phyloP scores from a whole-genome alignment of 2,329 filamentous ascomycete species.

The Aspergillus intermedius region DNA sequence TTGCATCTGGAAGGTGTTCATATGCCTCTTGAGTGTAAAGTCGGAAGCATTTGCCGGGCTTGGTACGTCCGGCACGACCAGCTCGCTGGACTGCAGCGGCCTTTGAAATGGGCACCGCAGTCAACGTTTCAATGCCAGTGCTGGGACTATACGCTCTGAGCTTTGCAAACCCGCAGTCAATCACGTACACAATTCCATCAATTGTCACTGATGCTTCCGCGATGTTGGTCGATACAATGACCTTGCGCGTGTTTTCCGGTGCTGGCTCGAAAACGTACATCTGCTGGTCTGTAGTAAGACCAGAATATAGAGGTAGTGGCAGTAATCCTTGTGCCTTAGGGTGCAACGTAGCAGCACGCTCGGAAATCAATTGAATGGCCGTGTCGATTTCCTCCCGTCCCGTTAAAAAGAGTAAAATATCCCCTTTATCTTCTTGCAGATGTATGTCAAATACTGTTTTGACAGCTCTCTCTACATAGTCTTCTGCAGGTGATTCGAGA shows the following conservation, averaged over 20 bases:
- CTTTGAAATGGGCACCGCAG: conserved; percentile 74
- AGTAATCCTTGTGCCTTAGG: conserved; percentile 56
- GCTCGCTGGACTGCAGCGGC: conserved; percentile 88
- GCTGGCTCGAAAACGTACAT: conserved; percentile 89
- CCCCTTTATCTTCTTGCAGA: conserved; percentile 68
- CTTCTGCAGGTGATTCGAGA: conserved; percentile 67
- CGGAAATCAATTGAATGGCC: conserved; percentile 69
- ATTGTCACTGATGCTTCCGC: conserved; percentile 95
- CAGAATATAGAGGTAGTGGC: conserved; percentile 78
- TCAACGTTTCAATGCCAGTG: conserved; percentile 83
- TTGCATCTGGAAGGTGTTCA: conserved; percentile 60
- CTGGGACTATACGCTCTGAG: conserved; percentile 75
- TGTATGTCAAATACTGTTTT: conserved; percentile 85
- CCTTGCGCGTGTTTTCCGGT: conserved; percentile 75
- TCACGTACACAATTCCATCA: conserved; percentile 80
- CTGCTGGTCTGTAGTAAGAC: conserved; percentile 81
- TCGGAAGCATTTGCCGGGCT: conserved; percentile 86
- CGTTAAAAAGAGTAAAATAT: conserved; percentile 86
- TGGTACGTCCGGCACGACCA: conserved; percentile 82
- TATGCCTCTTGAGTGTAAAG: conserved; percentile 78
- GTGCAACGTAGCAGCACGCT: conserved; percentile 60
- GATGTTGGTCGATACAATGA: conserved; percentile 92
- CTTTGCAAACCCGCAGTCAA: conserved; percentile 89
- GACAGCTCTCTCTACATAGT: conserved; percentile 79
- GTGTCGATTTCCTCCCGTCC: conserved; percentile 89